Conservation (phyloP, 495 filamentous ascomycete species). For the Aspergillus diversus region DNA sequence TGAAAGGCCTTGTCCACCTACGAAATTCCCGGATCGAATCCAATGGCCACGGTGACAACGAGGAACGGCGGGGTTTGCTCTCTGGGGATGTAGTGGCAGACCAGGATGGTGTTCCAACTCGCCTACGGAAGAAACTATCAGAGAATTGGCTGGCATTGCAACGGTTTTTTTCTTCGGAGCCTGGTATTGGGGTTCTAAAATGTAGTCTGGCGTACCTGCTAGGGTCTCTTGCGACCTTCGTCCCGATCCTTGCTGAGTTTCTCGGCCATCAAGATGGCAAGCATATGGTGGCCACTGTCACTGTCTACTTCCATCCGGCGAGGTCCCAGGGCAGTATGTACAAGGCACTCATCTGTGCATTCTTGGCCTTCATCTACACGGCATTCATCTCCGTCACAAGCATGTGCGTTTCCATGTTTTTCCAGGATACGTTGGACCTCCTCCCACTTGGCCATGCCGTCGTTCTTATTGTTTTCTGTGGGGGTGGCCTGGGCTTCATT, state of each 20-base stretch:
- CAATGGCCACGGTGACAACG: constrained; percentile 23
- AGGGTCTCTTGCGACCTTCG: constrained; percentile 86
- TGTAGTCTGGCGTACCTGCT: constrained; percentile 91
- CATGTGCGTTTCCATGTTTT: constrained; percentile 82
- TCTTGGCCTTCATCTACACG: constrained; percentile 81
- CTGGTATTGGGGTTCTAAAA: constrained; percentile 80
- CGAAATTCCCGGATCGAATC: constrained; percentile 32
- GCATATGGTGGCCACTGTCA: constrained; percentile 90
- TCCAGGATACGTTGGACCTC: constrained; percentile 64
- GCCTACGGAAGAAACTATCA: constrained; percentile 17
- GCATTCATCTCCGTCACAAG: constrained; percentile 79
- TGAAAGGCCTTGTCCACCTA: constrained; percentile 55
- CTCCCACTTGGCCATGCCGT: constrained; percentile 76
- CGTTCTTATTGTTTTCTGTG: constrained; percentile 84
- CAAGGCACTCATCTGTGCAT: constrained; percentile 82
- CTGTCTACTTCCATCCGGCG: constrained; percentile 97
- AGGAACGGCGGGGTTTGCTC: constrained; percentile 48
- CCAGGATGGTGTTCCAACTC: constrained; percentile 23
- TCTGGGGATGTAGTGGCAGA: constrained; percentile 31
- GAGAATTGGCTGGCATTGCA: constrained; percentile 29
- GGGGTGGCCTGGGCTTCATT: constrained; percentile 84
- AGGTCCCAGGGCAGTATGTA: constrained; percentile 88
- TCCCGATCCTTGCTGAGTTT: constrained; percentile 68
- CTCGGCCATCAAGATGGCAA: constrained; percentile 92
- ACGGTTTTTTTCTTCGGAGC: constrained; percentile 54